Base-by-base conservation (phyloP, 805 yeast genomes). In the Lipomyces starkeyi region DNA sequence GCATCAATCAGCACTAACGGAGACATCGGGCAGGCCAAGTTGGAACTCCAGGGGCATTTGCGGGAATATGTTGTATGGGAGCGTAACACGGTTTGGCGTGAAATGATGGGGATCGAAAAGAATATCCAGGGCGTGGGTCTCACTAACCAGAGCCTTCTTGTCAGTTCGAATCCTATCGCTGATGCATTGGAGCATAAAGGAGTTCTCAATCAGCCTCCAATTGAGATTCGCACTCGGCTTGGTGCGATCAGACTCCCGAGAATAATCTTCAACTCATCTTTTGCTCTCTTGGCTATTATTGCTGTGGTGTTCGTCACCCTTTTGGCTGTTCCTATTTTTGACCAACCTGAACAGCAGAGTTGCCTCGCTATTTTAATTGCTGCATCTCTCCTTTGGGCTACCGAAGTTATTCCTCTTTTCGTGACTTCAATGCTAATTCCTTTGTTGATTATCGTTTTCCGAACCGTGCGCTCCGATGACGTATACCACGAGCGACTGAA, bases 31-130 rank as follows among this genome's bases (percentile, higher is more conserved):
- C 76, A 74, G 57, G 90, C 93, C 0, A 81, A 80, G 63, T 74
- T 76, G 54, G 86, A 83, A 78, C 78, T 87, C 56, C 79, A 83
- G 63, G 75, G 85, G 67, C 84, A 86, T 80, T 80, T 94, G 71
- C 84, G 98, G 71, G 99, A 94, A 74, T 97, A 94, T 78, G 91
- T 94, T 47, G 97, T 93, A 22, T 94, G 97, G 96, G 98, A 94
- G 80, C 85, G 99, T 78, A 93, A 93, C 77, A 94, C 98, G 0
- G 98, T 94, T 35, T 94, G 99, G 99, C 88, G 95, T 76, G 98
- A 94, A 78, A 88, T 94, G 89, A 89, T 94, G 76, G 94, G 95
- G 27, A 79, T 93, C 74, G 97, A 93, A 77, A 85, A 97, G 73
- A 91, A 91, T 74, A 83, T 93, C 0, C 94, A 93, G 74, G 92